phyloP scores from a whole-genome alignment of 2,329 filamentous ascomycete genomes.

The Diaporthe sp. region DNA sequence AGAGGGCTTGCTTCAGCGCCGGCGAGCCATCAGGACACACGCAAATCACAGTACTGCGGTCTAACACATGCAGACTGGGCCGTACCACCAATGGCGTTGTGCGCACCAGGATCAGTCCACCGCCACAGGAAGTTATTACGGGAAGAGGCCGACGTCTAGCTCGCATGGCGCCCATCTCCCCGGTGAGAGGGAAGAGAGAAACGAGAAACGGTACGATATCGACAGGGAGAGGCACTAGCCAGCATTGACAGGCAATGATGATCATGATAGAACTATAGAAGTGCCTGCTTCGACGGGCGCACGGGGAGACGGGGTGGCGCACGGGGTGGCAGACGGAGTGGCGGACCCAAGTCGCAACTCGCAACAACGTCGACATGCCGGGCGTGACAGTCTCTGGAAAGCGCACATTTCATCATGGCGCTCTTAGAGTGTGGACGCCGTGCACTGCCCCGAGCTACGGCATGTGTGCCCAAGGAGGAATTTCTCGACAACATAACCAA shows the following conservation, averaged over 20 bases:
- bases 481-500: neutral
- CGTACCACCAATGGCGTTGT: neutral
- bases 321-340: neutral
- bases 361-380: neutral
- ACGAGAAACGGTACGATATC: neutral
- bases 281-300: neutral
- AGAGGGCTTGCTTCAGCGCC: neutral
- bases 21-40: neutral
- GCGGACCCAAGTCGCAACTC: neutral
- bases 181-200: neutral
- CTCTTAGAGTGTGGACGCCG: neutral
- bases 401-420: neutral
- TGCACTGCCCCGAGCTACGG: neutral
- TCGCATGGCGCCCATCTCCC: neutral
- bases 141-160: conserved; percentile 14
- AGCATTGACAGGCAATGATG: conserved; percentile 14
- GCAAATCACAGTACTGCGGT: neutral
- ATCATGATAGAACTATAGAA: neutral
- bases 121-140: neutral
- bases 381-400: neutral
- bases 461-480: neutral
- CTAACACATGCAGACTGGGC: neutral
- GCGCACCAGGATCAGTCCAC: conserved; percentile 3
- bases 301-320: neutral
- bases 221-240: neutral